phyloP scores from a whole-genome alignment of 257 asterid species.

The Solanum commersonii region DNA sequence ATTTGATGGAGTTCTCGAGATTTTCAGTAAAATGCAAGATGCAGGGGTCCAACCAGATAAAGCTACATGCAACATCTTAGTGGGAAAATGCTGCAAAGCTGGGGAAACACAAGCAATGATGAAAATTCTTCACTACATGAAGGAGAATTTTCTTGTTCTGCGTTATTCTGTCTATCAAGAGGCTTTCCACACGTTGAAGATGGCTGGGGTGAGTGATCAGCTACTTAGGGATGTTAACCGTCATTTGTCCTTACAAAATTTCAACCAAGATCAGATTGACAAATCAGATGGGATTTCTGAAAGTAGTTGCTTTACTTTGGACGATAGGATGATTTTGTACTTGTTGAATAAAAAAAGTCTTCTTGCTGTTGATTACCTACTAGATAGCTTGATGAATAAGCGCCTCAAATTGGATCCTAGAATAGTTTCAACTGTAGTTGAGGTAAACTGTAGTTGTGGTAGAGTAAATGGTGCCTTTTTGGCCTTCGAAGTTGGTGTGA shows the following conservation, averaged over 20 bases:
- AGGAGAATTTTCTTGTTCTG: constrained; percentile 59
- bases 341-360: constrained; percentile 46
- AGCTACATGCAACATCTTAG: constrained; percentile 81
- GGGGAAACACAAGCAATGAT: constrained; percentile 45
- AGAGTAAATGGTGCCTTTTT: constrained; percentile 47
- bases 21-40: constrained; percentile 73
- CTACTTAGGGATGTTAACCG: constrained; percentile 71
- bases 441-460: constrained; percentile 29
- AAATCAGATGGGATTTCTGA: background rate
- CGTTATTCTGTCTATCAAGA: constrained; percentile 51
- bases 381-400: constrained; percentile 31
- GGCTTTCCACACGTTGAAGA: constrained; percentile 42
- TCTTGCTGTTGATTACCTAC: constrained; percentile 55
- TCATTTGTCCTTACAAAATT: constrained; percentile 35
- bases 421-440: constrained; percentile 43
- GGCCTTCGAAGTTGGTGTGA: constrained; percentile 47
- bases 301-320: constrained; percentile 14
- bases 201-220: constrained; percentile 33
- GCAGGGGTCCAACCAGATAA: constrained; percentile 85
- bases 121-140: constrained; percentile 75
- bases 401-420: constrained; percentile 28
- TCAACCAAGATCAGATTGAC: background rate
- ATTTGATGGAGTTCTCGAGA: constrained; percentile 53
- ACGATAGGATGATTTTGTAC: constrained; percentile 28
- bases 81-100: constrained; percentile 54